Percentiles rank a stretch among this genome's conserved stretches.
phyloP scores from a whole-genome alignment of 768 basidiomycete species.

The Tricholoma terreum region DNA sequence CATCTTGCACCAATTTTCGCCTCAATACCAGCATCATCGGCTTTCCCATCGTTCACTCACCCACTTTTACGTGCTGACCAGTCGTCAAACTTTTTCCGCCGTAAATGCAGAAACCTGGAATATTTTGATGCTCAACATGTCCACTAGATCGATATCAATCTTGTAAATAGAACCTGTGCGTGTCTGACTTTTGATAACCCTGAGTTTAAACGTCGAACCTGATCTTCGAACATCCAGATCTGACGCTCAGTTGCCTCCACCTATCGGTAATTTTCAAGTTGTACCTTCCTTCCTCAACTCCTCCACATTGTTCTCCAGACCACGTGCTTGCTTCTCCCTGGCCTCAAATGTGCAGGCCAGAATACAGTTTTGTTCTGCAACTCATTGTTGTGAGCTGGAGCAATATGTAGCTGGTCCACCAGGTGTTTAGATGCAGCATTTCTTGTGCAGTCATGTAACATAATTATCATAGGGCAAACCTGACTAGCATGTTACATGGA shows the following conservation, averaged over 20 bases:
- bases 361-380: neutral
- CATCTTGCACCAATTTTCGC: slow-evolving; percentile 16
- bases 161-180: neutral
- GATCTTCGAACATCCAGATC: slow-evolving; percentile 32
- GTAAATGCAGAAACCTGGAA: slow-evolving; percentile 40
- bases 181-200: slow-evolving; percentile 12
- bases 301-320: slow-evolving; percentile 4
- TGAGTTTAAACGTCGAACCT: slow-evolving; percentile 30
- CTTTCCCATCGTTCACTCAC: slow-evolving; percentile 31
- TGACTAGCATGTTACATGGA: too few species aligned
- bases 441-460: too few species aligned
- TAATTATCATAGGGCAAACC: too few species aligned
- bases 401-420: neutral
- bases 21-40: slow-evolving; percentile 29
- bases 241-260: slow-evolving; percentile 25
- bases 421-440: too few species aligned
- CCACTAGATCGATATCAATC: slow-evolving; percentile 19
- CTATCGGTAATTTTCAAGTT: slow-evolving; percentile 18
- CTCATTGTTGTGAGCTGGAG: neutral
- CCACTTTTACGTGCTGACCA: slow-evolving; percentile 8
- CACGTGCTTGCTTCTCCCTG: slow-evolving; percentile 12
- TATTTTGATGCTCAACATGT: slow-evolving; percentile 36
- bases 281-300: slow-evolving; percentile 3
- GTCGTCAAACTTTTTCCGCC: slow-evolving; percentile 22
- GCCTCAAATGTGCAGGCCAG: slow-evolving; percentile 5